Conservation (phyloP, 2,329 filamentous ascomycete species). For the Triangularia setosa region DNA sequence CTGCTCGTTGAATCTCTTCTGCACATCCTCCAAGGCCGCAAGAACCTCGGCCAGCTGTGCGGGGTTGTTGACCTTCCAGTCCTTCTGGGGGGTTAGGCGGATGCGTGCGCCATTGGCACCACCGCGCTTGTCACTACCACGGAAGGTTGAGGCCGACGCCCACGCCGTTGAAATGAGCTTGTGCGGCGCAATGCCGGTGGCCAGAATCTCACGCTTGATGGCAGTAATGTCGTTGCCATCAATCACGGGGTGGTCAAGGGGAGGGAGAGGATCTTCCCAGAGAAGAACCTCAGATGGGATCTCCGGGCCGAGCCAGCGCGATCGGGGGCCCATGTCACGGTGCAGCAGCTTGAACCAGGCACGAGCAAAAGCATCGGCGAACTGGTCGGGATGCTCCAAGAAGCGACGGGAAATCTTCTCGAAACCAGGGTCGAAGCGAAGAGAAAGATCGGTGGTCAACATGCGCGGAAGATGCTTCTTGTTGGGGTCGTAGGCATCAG, state of each 20-base stretch:
- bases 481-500: conserved; percentile 64
- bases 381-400: conserved; percentile 63
- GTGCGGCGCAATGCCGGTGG: conserved; percentile 54
- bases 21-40: conserved; percentile 57
- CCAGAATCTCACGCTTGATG: conserved; percentile 66
- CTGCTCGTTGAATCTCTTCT: conserved; percentile 62
- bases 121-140: conserved; percentile 74
- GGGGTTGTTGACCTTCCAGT: conserved; percentile 74
- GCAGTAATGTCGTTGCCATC: conserved; percentile 58
- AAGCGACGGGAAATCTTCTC: conserved; percentile 72
- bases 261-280: conserved; percentile 73
- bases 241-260: conserved; percentile 53
- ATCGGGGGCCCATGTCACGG: conserved; percentile 70
- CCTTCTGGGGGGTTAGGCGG: conserved; percentile 65
- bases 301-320: conserved; percentile 71
- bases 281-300: conserved; percentile 63
- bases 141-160: conserved; percentile 69
- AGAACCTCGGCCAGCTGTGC: conserved; percentile 60
- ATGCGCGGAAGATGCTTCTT: conserved; percentile 74
- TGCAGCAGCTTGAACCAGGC: conserved; percentile 84
- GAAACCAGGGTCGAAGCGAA: conserved; percentile 68
- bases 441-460: conserved; percentile 70
- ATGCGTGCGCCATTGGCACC: conserved; percentile 79
- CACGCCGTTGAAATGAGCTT: conserved; percentile 65
- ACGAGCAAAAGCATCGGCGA: conserved; percentile 64